These are phyloP conservation scores for Byssoonygena ceratinophila DNA, from an alignment of 2,329 filamentous ascomycete species.

Conservation along the genomic window DNA sequence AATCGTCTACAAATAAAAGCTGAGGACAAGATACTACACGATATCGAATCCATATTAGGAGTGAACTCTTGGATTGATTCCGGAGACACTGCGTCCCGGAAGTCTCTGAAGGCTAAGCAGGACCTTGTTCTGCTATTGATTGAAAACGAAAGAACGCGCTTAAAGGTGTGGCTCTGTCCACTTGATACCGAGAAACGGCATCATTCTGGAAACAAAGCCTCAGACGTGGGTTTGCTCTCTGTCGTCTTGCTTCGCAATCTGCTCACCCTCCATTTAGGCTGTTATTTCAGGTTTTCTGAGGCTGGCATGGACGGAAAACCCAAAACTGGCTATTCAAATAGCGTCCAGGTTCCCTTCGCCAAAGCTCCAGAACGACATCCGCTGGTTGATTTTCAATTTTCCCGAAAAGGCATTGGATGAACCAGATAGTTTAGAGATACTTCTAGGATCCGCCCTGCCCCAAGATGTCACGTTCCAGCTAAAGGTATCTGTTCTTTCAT, in stretches of 20 bases:
- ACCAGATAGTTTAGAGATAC: slow-evolving; percentile 68
- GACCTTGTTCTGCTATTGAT: slow-evolving; percentile 70
- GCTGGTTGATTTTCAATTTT: slow-evolving; percentile 68
- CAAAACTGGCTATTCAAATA: slow-evolving; percentile 79
- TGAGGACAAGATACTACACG: slow-evolving; percentile 68
- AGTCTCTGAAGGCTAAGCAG: slow-evolving; percentile 65
- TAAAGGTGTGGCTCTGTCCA: slow-evolving; percentile 84
- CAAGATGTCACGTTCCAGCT: slow-evolving; percentile 72
- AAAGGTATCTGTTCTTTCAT: slow-evolving; percentile 50
- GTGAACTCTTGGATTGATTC: slow-evolving; percentile 48
- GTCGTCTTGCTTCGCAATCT: not conserved
- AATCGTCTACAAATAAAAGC: slow-evolving; percentile 90
- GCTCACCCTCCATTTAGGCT: slow-evolving; percentile 9
- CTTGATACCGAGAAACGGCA: slow-evolving; percentile 54
- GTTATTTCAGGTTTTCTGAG: slow-evolving; percentile 56
- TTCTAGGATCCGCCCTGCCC: slow-evolving; percentile 67
- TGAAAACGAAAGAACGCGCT: slow-evolving; percentile 69
- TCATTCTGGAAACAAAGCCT: slow-evolving; percentile 28
- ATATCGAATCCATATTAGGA: slow-evolving; percentile 60
- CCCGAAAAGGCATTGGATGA: slow-evolving; percentile 73
- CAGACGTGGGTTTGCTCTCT: slow-evolving; percentile 8
- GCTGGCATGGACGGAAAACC: slow-evolving; percentile 77
- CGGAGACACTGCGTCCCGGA: slow-evolving; percentile 43
- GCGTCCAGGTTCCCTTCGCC: slow-evolving; percentile 66
- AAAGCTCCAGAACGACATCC: slow-evolving; percentile 62